Conservation (phyloP, 1,284 basidiomycete genomes). For the Meira miltonrushii region DNA sequence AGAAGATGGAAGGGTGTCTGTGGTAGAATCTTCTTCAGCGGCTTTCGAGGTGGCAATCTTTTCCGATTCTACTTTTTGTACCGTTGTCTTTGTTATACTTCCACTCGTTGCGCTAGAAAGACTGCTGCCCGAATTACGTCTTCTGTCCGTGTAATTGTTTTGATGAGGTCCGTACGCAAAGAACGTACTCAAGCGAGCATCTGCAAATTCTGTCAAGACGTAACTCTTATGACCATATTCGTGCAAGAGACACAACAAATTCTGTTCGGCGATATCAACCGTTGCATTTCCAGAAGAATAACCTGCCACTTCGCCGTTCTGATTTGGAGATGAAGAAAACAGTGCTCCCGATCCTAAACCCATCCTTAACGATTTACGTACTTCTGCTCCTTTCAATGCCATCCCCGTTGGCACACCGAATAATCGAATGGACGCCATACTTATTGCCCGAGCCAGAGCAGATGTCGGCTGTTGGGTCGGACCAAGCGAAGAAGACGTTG, state of each 20-base stretch:
- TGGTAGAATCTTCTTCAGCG: background rate
- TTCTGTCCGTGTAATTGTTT: constrained; percentile 3
- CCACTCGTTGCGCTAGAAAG: background rate
- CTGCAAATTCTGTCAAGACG: constrained; percentile 85
- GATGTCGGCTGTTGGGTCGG: constrained; percentile 4
- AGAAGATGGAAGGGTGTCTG: background rate
- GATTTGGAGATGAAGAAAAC: background rate
- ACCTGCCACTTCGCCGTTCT: background rate
- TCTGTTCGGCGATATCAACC: constrained; percentile 62
- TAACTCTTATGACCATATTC: constrained; percentile 92
- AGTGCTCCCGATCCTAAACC: background rate
- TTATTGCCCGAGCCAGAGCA: constrained; percentile 60
- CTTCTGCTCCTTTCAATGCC: constrained; percentile 35
- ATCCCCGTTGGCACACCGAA: constrained; percentile 64
- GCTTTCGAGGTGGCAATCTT: background rate
- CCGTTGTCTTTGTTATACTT: background rate
- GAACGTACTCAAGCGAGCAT: constrained; percentile 74
- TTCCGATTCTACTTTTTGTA: background rate
- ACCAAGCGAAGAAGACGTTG: no score
- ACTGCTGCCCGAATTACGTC: constrained; percentile 4
- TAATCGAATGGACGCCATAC: constrained; percentile 80
- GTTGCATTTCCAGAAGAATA: constrained; percentile 1
- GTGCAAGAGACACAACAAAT: constrained; percentile 69
- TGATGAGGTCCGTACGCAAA: constrained; percentile 58
- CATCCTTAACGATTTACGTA: constrained; percentile 18